phyloP scores from a whole-genome alignment of 768 basidiomycete genomes.

The Strobilomyces echinocephalus region DNA sequence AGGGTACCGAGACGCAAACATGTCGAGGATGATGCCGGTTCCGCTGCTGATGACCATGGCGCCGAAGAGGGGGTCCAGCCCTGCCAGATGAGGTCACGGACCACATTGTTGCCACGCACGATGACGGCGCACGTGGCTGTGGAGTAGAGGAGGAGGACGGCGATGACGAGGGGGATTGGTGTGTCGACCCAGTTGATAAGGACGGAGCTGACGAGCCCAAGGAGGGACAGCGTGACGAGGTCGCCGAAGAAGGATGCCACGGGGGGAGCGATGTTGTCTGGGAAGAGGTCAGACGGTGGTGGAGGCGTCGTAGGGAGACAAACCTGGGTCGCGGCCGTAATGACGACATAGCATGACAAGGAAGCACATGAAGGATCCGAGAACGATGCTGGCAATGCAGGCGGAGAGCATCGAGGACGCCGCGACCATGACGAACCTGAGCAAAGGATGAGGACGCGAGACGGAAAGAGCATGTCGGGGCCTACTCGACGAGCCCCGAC shows the following conservation, averaged over 20 bases:
- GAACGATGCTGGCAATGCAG: conserved; percentile 65
- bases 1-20: conserved; percentile 80
- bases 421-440: conserved; percentile 72
- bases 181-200: conserved; percentile 66
- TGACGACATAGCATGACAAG: conserved; percentile 76
- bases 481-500: conserved; percentile 40
- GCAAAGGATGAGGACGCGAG: conserved; percentile 4
- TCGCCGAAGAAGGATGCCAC: conserved; percentile 92
- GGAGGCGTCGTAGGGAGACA: conserved; percentile 8
- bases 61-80: conserved; percentile 91
- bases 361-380: conserved; percentile 90
- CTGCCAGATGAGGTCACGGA: conserved; percentile 66
- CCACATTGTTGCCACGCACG: conserved; percentile 62
- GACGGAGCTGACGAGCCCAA: conserved; percentile 70
- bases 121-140: conserved; percentile 48
- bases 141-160: conserved; percentile 46
- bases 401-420: conserved; percentile 79
- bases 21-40: conserved; percentile 88
- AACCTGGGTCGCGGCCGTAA: conserved; percentile 81
- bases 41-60: conserved; percentile 86
- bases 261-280: conserved; percentile 95
- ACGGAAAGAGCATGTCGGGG: background rate
- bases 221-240: conserved; percentile 79
- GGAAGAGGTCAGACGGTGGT: background rate
- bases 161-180: conserved; percentile 53